phyloP scores from a whole-genome alignment of 78 protist genomes.

The Dictyostelium brefeldianum region DNA sequence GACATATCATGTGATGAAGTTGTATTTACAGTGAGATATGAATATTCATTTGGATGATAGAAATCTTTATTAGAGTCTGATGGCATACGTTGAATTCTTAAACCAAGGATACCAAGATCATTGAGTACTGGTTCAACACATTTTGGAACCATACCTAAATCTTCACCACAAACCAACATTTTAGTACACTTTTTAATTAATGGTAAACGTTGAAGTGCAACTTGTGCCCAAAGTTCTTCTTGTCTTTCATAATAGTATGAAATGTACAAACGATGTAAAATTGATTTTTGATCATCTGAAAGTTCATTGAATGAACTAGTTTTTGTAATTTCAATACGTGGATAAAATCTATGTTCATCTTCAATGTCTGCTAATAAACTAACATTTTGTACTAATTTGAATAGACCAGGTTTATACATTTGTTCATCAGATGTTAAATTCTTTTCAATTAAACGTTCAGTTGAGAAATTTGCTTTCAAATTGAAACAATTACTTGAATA shows the following conservation, averaged over 20 bases:
- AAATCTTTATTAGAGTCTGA: conserved; percentile 59
- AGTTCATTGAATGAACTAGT: conserved; percentile 79
- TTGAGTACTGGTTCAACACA: conserved; percentile 81
- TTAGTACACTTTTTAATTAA: conserved; percentile 56
- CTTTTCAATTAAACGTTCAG: conserved; percentile 44
- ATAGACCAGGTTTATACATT: conserved; percentile 80
- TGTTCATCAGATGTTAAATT: conserved; percentile 23
- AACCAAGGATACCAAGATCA: conserved; percentile 70
- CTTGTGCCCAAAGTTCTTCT: conserved; percentile 84
- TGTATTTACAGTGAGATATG: conserved; percentile 83
- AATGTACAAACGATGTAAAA: conserved; percentile 62
- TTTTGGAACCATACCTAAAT: conserved; percentile 89
- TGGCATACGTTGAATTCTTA: conserved; percentile 86
- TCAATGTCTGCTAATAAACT: not conserved
- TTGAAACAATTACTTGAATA: conserved; percentile 23
- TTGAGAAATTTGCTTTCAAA: conserved; percentile 39
- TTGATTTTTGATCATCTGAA: conserved; percentile 55
- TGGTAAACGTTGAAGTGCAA: conserved; percentile 83
- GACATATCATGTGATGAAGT: conserved; percentile 90
- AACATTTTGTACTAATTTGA: conserved; percentile 59
- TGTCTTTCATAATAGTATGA: conserved; percentile 83
- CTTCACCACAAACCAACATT: conserved; percentile 94
- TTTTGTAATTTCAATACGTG: conserved; percentile 80
- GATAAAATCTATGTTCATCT: conserved; percentile 63
- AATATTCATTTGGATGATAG: conserved; percentile 67